phyloP scores from a whole-genome alignment of 2,329 filamentous ascomycete species.

The Colletotrichum euphorbiae region DNA sequence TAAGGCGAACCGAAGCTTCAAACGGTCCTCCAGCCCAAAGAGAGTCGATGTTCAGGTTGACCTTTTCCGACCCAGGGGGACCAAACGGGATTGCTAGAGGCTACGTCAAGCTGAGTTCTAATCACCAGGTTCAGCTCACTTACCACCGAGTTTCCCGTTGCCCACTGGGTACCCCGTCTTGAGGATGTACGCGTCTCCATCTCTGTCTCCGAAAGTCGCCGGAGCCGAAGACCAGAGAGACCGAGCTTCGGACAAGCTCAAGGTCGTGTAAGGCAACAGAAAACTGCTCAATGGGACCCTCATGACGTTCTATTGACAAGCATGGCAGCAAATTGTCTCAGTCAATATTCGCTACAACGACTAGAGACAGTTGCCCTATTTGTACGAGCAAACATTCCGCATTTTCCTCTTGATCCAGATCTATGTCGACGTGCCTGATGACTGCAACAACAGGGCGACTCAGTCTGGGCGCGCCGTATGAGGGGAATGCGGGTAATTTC shows the following conservation, averaged over 20 bases:
- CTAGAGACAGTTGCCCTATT: not conserved
- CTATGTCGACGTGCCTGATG: not conserved
- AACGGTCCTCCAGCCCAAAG: constrained; percentile 65
- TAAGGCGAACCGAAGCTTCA: constrained; percentile 49
- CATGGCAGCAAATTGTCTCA: fast-evolving
- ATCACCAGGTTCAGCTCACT: not conserved
- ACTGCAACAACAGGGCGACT: not conserved
- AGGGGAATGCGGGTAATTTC: not conserved
- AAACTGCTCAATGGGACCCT: not conserved
- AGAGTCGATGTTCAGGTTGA: constrained; percentile 61
- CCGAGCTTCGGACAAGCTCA: constrained; percentile 14
- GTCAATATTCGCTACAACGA: not conserved
- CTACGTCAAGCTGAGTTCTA: not conserved
- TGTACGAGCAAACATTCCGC: constrained; percentile 1
- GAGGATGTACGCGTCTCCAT: constrained; percentile 40
- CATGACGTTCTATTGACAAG: not conserved
- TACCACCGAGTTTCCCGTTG: constrained; percentile 60
- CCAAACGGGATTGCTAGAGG: constrained; percentile 56
- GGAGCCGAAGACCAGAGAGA: constrained; percentile 31
- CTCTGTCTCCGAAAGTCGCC: constrained; percentile 20
- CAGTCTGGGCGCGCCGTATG: constrained; percentile 2
- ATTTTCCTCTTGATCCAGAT: not conserved
- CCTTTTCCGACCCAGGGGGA: constrained; percentile 53
- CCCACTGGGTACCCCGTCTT: constrained; percentile 58
- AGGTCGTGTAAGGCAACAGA: not conserved